These are phyloP conservation scores for Capsicum chinense DNA, from an alignment of 257 asterid genomes.

Conservation along the genomic window DNA sequence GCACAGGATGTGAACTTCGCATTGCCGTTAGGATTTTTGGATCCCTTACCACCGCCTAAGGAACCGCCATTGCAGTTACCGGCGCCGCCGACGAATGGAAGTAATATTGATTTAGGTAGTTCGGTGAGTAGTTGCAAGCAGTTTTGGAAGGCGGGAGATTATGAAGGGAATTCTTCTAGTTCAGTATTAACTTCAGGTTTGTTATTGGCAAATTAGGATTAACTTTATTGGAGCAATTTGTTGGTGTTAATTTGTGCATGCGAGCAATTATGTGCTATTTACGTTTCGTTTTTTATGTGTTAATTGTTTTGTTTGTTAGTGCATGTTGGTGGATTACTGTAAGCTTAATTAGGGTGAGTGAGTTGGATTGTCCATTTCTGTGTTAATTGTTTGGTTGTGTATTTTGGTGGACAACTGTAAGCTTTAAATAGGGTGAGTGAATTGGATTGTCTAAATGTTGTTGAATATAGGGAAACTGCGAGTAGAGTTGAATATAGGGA, in stretches of 20 bases:
- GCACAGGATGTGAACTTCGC: conserved; percentile 38
- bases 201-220: background rate
- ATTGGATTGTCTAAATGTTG: background rate
- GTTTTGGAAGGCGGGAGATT: conserved; percentile 99
- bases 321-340: background rate
- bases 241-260: background rate
- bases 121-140: conserved; percentile 53
- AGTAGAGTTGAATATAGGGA: background rate
- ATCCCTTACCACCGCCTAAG: conserved; percentile 60
- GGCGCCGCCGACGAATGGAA: conserved; percentile 23
- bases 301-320: background rate
- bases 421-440: background rate
- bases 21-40: conserved; percentile 82
- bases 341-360: background rate
- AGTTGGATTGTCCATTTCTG: background rate
- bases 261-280: background rate
- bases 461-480: background rate
- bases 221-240: background rate
- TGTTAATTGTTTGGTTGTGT: background rate
- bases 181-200: conserved; percentile 57
- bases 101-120: background rate
- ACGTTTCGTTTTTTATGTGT: background rate
- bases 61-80: conserved; percentile 40
- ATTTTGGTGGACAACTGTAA: background rate
- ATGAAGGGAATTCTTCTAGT: conserved; percentile 51